These are phyloP conservation scores for Dalbergia cochinchinensis DNA, from an alignment of 306 rosid genomes.

Conservation along the genomic window DNA sequence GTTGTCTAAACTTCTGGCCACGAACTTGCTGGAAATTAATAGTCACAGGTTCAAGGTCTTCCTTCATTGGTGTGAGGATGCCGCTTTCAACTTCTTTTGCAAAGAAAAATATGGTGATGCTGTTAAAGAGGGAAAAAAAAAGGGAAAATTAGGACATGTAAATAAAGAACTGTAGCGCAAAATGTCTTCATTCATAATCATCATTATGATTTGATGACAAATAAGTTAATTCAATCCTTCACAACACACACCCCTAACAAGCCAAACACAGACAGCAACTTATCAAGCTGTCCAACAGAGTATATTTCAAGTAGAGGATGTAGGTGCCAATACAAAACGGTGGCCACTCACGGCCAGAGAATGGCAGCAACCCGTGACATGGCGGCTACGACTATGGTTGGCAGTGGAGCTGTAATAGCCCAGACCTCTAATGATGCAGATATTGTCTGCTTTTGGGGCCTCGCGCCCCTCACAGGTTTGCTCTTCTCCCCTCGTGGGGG, in stretches of 20 bases:
- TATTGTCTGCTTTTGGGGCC: too few species aligned
- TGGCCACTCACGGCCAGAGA: too few species aligned
- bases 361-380: too few species aligned
- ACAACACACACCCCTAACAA: background rate
- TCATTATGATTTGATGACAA: background rate
- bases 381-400: too few species aligned
- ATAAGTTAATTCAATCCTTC: background rate
- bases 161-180: slow-evolving; percentile 19
- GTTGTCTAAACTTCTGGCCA: slow-evolving; percentile 85
- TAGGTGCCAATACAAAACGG: too few species aligned
- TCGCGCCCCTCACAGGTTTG: too few species aligned
- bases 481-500: too few species aligned
- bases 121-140: slow-evolving; percentile 52
- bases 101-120: slow-evolving; percentile 78
- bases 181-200: slow-evolving; percentile 6
- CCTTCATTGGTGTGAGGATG: slow-evolving; percentile 62
- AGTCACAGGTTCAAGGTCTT: slow-evolving; percentile 61
- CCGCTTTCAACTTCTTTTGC: slow-evolving; percentile 80
- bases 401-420: too few species aligned
- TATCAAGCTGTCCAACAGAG: background rate
- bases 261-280: background rate
- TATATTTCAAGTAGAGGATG: too few species aligned
- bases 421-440: too few species aligned
- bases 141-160: slow-evolving; percentile 20
- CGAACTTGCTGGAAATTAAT: slow-evolving; percentile 74